Evolutionary conservation across 352 stramenopile genomes (phyloP), one percentile per base, ranked within the genome.

Genomic region (Phytophthora macrochlamydospora): DNA sequence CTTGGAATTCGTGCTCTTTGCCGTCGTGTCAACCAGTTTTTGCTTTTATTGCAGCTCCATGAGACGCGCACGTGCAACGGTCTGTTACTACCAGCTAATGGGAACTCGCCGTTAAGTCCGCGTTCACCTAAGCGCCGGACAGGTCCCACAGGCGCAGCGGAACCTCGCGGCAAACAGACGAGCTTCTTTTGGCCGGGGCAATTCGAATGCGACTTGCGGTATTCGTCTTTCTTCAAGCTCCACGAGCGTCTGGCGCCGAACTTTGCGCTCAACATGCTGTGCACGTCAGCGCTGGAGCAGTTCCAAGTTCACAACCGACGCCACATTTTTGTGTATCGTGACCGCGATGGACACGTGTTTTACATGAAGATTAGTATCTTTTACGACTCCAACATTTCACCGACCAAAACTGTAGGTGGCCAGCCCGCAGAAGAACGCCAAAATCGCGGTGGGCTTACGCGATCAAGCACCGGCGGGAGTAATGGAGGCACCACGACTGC

Each of bases 231-330:
- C 18, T 96, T 96, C 61, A 81, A 78, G 32, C 76, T 96, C 24
- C 79, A 96, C 44, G 86, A 95, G 49, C 83, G 89, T 2, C 76
- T 96, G 60, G 73, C 83, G 18, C 82, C 89, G 4, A 90, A 78
- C 33, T 87, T 95, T 52, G 85, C 87, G 11, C 82, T 96, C 5
- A 95, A 90, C 14, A 90, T 89, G 62, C 43, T 96, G 12, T 94
- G 85, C 31, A 93, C 86, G 13, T 92, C 89, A 57, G 89, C 89
- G 33, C 65, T 96, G 12, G 87, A 96, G 64, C 89, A 94, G 54
- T 96, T 96, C 50, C 86, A 96, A 79, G 89, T 96, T 33, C 88
- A 95, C 74, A 96, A 96, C 65, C 81, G 89, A 3, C 83, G 85
- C 2, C 83, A 96, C 33, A 85, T 93, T 31, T 96, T 96, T 65